Evolutionary conservation across 176 grass and related monocot genomes (phyloP), one percentile per base, ranked within the genome.

Genomic region (Elaeis guineensis): DNA sequence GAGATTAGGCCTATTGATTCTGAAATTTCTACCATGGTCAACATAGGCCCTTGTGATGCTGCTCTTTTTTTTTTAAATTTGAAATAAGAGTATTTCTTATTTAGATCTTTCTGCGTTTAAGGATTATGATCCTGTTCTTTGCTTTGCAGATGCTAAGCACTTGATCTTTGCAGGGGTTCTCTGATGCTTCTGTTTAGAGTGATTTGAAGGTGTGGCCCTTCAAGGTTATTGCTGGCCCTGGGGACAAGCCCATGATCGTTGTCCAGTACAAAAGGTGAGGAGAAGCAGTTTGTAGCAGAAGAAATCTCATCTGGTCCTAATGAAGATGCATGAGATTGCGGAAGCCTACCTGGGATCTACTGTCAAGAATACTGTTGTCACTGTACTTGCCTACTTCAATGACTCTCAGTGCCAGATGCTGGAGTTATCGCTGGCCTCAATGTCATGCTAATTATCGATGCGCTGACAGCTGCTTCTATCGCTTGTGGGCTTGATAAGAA

Each of bases 401-500:
- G 64, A 55, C 51, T 55, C 64, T 29, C 64, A 55, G 51, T 50
- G 51, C 22, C 51, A 32, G 7, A 29, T 30, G 64, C 64, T 21
- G 51, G 64, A 14, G 50, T 67, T 26, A 67, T 67, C 16, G 50
- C 64, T 8, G 64, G 64, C 24, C 64, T 67, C 1, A 67, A 55
- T 28, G 51, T 67, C 6, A 67, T 67, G 64, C 50, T 24, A 17
- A 67, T 67, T 21, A 67, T 67, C 51, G 55, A 67, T 15, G 64
- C 55, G 64, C 64, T 50, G 14, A 67, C 23, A 14, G 64, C 64
- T 19, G 64, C 64, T 4, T 51, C 64, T 28, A 67, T 67, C 39
- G 64, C 64, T 2, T 67, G 55, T 16, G 64, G 64, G 14, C 51
- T 67, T 5, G 64, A 67, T 22, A 67, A 67, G 49, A 66, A 66